Evolutionary conservation across 1,139 yeast species (phyloP).

Genomic region (Hanseniaspora sp.): DNA sequence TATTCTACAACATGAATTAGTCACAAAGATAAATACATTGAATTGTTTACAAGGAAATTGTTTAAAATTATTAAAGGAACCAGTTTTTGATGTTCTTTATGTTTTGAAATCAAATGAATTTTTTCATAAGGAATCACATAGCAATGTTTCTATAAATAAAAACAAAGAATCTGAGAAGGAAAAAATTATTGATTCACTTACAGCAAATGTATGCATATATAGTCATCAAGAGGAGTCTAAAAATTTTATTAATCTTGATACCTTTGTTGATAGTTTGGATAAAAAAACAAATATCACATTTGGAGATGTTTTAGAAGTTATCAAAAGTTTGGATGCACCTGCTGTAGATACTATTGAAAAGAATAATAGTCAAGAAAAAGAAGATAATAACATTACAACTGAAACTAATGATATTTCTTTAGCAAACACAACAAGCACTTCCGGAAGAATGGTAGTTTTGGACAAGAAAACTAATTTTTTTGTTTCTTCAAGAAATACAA

Average conservation of each 20-base stretch:
- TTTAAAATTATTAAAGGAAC: conserved; percentile 8
- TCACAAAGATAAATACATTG: conserved; percentile 2
- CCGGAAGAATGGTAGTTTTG: conserved; percentile 10
- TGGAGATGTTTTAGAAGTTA: not conserved
- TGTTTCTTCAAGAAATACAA: conserved; percentile 1
- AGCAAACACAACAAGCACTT: not conserved
- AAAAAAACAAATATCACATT: not conserved
- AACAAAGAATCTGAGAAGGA: not conserved
- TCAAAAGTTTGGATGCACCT: not conserved
- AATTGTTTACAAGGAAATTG: conserved; percentile 7
- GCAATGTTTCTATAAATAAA: too few relatives aligned
- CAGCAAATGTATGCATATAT: not conserved
- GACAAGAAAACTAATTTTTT: conserved; percentile 7
- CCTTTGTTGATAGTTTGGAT: not conserved
- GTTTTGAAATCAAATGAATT: not conserved
- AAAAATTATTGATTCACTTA: not conserved
- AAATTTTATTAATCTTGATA: not conserved
- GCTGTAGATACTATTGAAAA: not conserved
- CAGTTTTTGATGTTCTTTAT: conserved; percentile 11
- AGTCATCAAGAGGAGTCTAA: not conserved
- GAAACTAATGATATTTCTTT: not conserved
- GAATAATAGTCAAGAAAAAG: not conserved
- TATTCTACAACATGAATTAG: not conserved
- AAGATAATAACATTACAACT: not conserved
- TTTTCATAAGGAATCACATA: not conserved